phyloP scores from a whole-genome alignment of 345 rosid species.

The Eucalyptus pauciflora region DNA sequence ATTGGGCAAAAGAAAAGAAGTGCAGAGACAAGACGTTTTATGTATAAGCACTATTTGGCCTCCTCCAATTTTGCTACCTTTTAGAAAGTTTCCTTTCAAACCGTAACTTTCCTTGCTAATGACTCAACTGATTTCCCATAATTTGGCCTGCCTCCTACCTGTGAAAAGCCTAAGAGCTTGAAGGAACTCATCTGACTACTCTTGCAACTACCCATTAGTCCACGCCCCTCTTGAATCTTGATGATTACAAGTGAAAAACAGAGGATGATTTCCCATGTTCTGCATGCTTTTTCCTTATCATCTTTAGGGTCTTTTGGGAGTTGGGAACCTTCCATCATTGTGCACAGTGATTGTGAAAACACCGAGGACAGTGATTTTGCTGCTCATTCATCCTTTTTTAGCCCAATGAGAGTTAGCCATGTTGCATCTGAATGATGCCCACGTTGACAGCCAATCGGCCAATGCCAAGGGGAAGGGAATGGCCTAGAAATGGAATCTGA shows the following conservation, averaged over 20 bases:
- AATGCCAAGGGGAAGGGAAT: not conserved
- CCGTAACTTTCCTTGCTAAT: not conserved
- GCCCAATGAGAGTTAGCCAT: not conserved
- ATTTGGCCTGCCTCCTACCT: not conserved
- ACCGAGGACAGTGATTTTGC: not conserved
- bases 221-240: not conserved
- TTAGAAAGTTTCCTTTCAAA: not conserved
- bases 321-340: not conserved
- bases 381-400: not conserved
- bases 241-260: not conserved
- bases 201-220: not conserved
- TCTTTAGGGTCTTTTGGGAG: not conserved
- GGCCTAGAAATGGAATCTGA: not conserved
- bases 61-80: not conserved
- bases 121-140: not conserved
- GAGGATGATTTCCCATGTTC: not conserved
- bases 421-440: not conserved
- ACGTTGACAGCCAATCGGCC: not conserved
- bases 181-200: not conserved
- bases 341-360: not conserved
- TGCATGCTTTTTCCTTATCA: not conserved
- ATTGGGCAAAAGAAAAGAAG: not conserved
- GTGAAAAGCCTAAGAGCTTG: not conserved
- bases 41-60: not conserved
- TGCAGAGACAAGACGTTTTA: not conserved